Conservation (phyloP, 1,139 yeast species). For the Lodderomyces elongisporus region DNA sequence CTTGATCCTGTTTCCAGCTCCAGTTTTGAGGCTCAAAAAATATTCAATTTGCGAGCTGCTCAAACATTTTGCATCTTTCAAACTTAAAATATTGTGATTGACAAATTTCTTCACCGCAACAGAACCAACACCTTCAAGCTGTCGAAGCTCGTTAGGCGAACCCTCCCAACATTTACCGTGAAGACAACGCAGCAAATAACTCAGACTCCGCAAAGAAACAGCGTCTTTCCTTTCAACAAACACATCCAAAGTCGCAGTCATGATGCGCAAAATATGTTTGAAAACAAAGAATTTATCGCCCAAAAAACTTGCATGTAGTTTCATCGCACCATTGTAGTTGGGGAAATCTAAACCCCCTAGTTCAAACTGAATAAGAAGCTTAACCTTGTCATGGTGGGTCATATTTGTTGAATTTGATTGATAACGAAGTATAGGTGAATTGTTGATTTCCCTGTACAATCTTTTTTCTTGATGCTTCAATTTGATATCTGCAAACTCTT, state of each 20-base stretch:
- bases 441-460: conserved; percentile 36
- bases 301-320: conserved; percentile 30
- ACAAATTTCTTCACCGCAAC: conserved; percentile 32
- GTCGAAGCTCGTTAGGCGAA: conserved; percentile 36
- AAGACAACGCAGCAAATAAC: conserved; percentile 33
- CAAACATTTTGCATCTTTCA: conserved; percentile 23
- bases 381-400: conserved; percentile 18
- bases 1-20: conserved; percentile 28
- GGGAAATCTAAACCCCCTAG: conserved; percentile 46
- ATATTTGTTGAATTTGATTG: conserved; percentile 16
- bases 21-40: conserved; percentile 33
- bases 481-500: conserved; percentile 34
- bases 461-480: conserved; percentile 41
- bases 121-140: conserved; percentile 40
- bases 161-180: conserved; percentile 47
- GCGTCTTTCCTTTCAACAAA: conserved; percentile 36
- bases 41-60: conserved; percentile 31
- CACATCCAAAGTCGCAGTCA: conserved; percentile 41
- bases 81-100: conserved; percentile 23
- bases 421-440: conserved; percentile 28
- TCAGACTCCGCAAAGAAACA: conserved; percentile 27
- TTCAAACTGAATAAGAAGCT: conserved; percentile 40
- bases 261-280: conserved; percentile 34
- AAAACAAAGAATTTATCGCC: conserved; percentile 39
- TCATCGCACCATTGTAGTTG: conserved; percentile 30